Percentiles rank a stretch among this genome's conserved stretches.
Conservation (phyloP, 2,329 filamentous ascomycete genomes). For the Clarireedia homoeocarpa region DNA sequence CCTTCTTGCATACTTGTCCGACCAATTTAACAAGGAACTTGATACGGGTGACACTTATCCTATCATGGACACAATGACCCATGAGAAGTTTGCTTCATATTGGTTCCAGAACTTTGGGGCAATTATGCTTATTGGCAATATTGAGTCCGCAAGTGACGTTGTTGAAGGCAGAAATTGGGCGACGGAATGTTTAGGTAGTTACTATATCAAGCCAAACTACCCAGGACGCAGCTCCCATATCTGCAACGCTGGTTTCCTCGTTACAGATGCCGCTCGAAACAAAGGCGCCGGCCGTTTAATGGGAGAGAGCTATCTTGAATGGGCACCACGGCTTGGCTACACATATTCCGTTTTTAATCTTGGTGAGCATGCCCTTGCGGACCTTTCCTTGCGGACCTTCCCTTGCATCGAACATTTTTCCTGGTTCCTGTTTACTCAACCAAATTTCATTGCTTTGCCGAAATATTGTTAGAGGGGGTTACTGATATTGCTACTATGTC, state of each 20-base stretch:
- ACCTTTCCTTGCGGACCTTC: no score
- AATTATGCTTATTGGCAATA: constrained; percentile 60
- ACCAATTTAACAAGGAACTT: constrained; percentile 63
- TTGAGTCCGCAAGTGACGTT: constrained; percentile 45
- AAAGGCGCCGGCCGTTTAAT: constrained; percentile 48
- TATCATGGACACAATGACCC: constrained; percentile 54
- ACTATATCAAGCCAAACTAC: constrained; percentile 69
- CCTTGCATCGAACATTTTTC: no score
- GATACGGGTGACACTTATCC: constrained; percentile 67
- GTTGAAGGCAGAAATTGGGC: constrained; percentile 50
- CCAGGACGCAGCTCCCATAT: constrained; percentile 67
- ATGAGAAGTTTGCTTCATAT: constrained; percentile 56
- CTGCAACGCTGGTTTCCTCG: constrained; percentile 57
- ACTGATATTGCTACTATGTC: no score
- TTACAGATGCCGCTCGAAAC: constrained; percentile 47
- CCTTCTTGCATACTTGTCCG: constrained; percentile 55
- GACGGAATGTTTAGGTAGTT: constrained; percentile 59
- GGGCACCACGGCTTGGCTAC: constrained; percentile 54
- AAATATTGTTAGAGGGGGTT: no score
- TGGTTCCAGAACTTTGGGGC: constrained; percentile 70
- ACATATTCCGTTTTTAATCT: constrained; percentile 70
- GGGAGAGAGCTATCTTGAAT: constrained; percentile 50
- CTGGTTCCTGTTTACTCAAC: no score
- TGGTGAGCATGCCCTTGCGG: no score
- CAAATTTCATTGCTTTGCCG: no score